Conservation (phyloP, 768 basidiomycete genomes). For the Suillus americanus region DNA sequence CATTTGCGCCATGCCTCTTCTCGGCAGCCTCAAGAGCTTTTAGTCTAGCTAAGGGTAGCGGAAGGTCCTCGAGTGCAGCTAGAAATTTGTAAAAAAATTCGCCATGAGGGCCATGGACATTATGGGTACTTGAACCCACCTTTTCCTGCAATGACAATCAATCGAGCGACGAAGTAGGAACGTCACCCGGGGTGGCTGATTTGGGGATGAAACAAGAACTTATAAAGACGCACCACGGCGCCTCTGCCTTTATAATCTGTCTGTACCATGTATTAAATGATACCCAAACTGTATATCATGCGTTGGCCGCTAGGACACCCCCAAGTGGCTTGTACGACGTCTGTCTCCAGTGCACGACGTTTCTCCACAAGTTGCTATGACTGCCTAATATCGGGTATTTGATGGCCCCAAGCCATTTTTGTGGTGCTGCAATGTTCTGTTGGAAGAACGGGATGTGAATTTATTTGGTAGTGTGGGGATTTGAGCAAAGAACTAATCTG, state of each 20-base stretch:
- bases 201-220: no score
- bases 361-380: no score
- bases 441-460: not conserved
- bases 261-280: no score
- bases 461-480: not conserved
- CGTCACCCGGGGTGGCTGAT: no score
- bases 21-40: slow-evolving; percentile 83
- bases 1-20: slow-evolving; percentile 51
- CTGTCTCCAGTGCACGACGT: no score
- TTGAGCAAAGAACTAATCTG: not conserved
- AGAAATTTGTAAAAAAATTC: slow-evolving; percentile 78
- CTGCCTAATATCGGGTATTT: no score
- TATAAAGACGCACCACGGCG: no score
- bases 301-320: no score
- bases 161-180: not conserved
- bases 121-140: slow-evolving; percentile 53
- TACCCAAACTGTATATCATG: not conserved
- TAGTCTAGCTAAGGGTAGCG: slow-evolving; percentile 59
- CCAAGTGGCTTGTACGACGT: no score
- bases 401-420: no score
- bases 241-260: not conserved
- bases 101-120: slow-evolving; percentile 88
- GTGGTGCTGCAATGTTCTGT: no score
- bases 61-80: slow-evolving; percentile 68
- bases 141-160: not conserved